These are phyloP conservation scores for Hemileccinum rubropunctum DNA, from an alignment of 768 basidiomycete species.

Conservation along the genomic window DNA sequence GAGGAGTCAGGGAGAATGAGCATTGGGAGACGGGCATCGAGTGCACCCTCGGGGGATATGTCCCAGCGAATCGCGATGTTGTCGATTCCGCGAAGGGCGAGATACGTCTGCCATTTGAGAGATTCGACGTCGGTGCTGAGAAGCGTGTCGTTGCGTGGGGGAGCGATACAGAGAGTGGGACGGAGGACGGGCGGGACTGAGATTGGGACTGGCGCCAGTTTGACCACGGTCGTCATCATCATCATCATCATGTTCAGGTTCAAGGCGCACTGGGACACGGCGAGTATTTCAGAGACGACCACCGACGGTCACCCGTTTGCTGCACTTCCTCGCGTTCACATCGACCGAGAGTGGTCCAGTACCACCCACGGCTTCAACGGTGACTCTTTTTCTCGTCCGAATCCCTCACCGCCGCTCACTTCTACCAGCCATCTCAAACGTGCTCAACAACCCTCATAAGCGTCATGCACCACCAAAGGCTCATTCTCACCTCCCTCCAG, in stretches of 20 bases:
- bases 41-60: slow-evolving; percentile 63
- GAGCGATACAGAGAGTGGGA: slow-evolving; percentile 66
- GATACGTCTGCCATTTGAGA: slow-evolving; percentile 86
- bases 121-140: slow-evolving; percentile 82
- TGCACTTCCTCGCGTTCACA: slow-evolving; percentile 39
- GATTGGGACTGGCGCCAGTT: slow-evolving; percentile 33
- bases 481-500: slow-evolving; percentile 73
- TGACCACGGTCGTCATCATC: background rate
- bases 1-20: slow-evolving; percentile 54
- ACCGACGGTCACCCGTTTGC: slow-evolving; percentile 59
- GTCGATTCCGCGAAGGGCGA: slow-evolving; percentile 54
- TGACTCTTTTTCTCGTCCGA: slow-evolving; percentile 34
- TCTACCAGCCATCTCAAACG: slow-evolving; percentile 84
- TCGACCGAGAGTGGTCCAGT: slow-evolving; percentile 63
- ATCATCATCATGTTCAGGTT: slow-evolving; percentile 69
- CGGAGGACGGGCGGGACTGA: slow-evolving; percentile 26
- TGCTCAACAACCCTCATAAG: slow-evolving; percentile 88
- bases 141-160: slow-evolving; percentile 39
- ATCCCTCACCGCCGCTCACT: slow-evolving; percentile 3
- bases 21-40: slow-evolving; percentile 68
- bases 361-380: slow-evolving; percentile 87
- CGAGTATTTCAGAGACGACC: slow-evolving; percentile 72
- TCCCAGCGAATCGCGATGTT: slow-evolving; percentile 62
- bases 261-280: slow-evolving; percentile 67
- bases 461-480: slow-evolving; percentile 84